Percentiles rank a stretch among this genome's conserved stretches.
These are phyloP conservation scores for Striga asiatica DNA, from an alignment of 257 asterid species.

Conservation along the genomic window DNA sequence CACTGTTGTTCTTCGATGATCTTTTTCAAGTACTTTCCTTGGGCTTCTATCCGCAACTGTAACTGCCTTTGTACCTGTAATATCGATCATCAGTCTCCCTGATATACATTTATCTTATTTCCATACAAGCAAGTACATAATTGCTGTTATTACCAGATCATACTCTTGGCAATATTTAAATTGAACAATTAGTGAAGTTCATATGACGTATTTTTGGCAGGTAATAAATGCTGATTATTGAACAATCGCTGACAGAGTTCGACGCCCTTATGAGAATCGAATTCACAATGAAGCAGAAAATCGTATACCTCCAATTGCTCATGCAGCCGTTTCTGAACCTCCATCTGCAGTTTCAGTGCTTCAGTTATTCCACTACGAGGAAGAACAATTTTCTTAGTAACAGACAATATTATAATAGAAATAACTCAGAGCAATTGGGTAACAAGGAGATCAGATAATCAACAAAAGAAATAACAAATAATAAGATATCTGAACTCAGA, in stretches of 20 bases:
- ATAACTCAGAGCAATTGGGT: neutral
- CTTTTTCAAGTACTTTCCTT: conserved; percentile 90
- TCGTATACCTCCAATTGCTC: conserved; percentile 87
- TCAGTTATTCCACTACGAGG: conserved; percentile 65
- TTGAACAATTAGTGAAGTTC: neutral
- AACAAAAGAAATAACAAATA: neutral
- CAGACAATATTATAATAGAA: no score
- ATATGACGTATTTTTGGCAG: neutral
- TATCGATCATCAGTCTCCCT: neutral
- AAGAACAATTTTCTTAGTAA: conserved; percentile 6
- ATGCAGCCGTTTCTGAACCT: conserved; percentile 95
- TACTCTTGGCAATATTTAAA: no score
- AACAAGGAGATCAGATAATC: conserved; percentile 4
- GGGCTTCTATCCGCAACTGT: conserved; percentile 92
- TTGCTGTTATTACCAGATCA: no score
- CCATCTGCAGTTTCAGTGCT: conserved; percentile 99
- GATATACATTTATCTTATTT: neutral
- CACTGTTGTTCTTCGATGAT: conserved; percentile 94
- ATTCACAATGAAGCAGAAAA: neutral
- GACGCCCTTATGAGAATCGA: neutral
- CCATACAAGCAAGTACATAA: neutral
- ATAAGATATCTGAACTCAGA: neutral
- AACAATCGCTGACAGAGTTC: neutral
- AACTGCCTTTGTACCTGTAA: conserved; percentile 92
- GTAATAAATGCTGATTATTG: neutral